Evolutionary conservation across 768 basidiomycete genomes (phyloP), one percentile per base, ranked within the genome.

Genomic region (Suillus paluster): DNA sequence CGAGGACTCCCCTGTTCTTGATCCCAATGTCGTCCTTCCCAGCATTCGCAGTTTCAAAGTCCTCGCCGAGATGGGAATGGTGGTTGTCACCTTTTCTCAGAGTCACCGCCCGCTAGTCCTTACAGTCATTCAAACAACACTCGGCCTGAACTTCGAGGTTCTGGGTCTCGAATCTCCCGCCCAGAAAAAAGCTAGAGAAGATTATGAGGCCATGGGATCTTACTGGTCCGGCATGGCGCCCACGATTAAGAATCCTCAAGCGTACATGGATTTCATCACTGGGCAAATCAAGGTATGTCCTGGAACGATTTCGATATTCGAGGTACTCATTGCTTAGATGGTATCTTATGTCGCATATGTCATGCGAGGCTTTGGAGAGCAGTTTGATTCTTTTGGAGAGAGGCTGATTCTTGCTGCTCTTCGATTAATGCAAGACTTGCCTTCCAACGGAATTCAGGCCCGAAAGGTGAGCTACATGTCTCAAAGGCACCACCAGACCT

Each of bases 391-490:
- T 3, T 92, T 94, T 67, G 88, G 90, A 11, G 92, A 97, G 71
- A 86, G 84, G 5, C 83, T 99, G 27, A 88, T 95, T 36, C 78
- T 91, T 56, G 86, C 88, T 23, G 88, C 91, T 33, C 77, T 99
- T 38, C 85, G 97, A n/a, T 80, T 99, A 36, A 81, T 99, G 53
- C 92, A 97, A 71, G 96, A 99, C 73, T 95, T 95, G 71, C 96
- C 97, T 42, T 83, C 90, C 0, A 93, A 91, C 70, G 90, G 90
- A 10, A 90, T 94, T 15, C 80, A 86, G 10, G 83, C 94, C 21
- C 83, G 97, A 77, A 94, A 91, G 83, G 95, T 93, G 39, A 38
- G 73, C 59, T 44, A 27, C 30, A 23, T 39, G 15, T 7, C 36
- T 44, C 27, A 42, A 11, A 41, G 39, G 27, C 42, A n/a, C 25